Evolutionary conservation across 129 eudicot species (phyloP), one percentile per base, ranked within the genome.

Genomic region (Kitagawia praeruptora): DNA sequence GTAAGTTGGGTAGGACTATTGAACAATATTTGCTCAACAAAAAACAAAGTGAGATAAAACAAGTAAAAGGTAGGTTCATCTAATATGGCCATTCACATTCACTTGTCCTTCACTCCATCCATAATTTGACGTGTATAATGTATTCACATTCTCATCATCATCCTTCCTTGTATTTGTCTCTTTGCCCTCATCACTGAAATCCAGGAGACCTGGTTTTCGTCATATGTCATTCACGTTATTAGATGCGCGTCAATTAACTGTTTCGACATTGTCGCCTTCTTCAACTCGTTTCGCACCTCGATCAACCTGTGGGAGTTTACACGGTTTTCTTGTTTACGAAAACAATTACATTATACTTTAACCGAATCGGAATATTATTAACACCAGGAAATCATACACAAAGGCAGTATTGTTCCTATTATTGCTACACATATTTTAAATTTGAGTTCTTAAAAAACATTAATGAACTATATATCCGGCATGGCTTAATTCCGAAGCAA

Each of bases 51-150:
- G 9, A 4, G 61, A 49, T 31, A 31, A 14, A 49, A 49, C 56
- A 49, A 49, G 66, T 23, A 58, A 58, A 58, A 58, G 66, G n/a
- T 58, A 58, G 66, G 66, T 58, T 58, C 31, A 58, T 58, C 66
- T 58, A 58, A 58, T 58, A 58, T 58, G 31, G 27, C 66, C 66
- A 23, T 58, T 58, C 66, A 23, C 66, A 23, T 58, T 58, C 66
- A 23, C 66, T 58, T 58, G 12, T 23, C 66, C 66, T 27, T 58
- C 66, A 58, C 66, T 58, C 66, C 66, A 58, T 58, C 66, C 11
- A 23, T 8, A 0, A 7, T 58, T 58, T 58, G 66, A 58, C 12
- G 66, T n/a, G n/a, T n/a, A n/a, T n/a, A n/a, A n/a, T 58, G 31
- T 23, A 34, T 34, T 34, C 37, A 0, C 66, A 58, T n/a, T 58